Evolutionary conservation across 2,329 filamentous ascomycete genomes (phyloP).

Genomic region (Colletotrichum tropicale): DNA sequence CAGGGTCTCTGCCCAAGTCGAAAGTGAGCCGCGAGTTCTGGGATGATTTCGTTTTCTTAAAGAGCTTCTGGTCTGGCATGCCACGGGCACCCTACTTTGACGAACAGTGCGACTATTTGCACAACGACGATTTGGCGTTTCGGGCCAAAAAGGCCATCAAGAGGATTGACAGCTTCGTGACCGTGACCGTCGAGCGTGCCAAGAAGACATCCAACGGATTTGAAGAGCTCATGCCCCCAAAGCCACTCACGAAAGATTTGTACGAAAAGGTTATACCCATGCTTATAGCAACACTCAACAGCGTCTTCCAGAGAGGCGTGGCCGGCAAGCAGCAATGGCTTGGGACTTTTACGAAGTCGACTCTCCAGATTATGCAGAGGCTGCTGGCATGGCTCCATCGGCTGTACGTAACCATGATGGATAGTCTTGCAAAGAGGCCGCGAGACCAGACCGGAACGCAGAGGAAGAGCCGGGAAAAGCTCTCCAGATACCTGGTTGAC

Average conservation of each 20-base stretch:
- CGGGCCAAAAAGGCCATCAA: neutral
- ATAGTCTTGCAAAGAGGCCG: neutral
- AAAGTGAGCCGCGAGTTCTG: neutral
- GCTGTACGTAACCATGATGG: neutral
- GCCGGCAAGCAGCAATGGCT: neutral
- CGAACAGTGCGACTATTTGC: conserved; percentile 5
- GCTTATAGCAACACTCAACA: neutral
- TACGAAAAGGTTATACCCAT: neutral
- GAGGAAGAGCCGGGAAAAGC: neutral
- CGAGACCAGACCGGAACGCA: neutral
- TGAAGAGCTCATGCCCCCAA: neutral
- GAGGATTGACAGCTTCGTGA: neutral
- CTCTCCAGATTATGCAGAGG: conserved; percentile 12
- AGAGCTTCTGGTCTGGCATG: neutral
- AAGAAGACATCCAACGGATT: neutral
- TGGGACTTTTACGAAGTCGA: conserved; percentile 1
- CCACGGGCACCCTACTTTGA: neutral
- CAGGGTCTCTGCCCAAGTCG: neutral
- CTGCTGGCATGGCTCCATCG: neutral
- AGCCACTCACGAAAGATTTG: neutral
- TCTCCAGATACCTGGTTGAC: neutral
- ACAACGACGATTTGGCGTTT: neutral
- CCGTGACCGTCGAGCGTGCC: neutral
- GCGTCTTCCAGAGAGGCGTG: neutral
- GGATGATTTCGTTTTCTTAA: neutral